Percentiles rank a stretch among this genome's conserved stretches.
phyloP scores from a whole-genome alignment of 495 filamentous ascomycete species.

The Chaetomium cochliodes region DNA sequence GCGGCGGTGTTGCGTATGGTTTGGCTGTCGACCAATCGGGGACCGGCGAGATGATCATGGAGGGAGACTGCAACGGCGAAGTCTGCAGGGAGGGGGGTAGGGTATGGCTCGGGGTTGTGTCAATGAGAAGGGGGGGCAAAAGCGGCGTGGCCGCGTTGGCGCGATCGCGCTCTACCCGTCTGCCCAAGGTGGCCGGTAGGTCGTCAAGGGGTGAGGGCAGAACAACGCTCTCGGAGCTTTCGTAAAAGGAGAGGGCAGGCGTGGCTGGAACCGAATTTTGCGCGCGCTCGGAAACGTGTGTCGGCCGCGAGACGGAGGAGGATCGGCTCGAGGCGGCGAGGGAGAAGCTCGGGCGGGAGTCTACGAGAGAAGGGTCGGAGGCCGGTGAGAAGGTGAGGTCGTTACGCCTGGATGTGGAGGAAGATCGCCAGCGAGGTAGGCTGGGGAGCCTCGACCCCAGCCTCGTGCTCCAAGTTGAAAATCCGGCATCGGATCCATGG shows the following conservation, averaged over 20 bases:
- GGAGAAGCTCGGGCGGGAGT: conserved; percentile 42
- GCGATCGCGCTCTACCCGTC: conserved; percentile 56
- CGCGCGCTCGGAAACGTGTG: conserved; percentile 47
- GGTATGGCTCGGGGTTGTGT: conserved; percentile 35
- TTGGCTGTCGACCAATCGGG: conserved; percentile 32
- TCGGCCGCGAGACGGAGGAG: conserved; percentile 64
- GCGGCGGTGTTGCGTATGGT: conserved; percentile 65
- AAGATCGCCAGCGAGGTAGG: conserved; percentile 64
- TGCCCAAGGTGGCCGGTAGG: conserved; percentile 53
- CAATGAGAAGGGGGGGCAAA: conserved; percentile 73
- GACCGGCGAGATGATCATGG: conserved; percentile 40
- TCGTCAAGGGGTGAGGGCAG: conserved; percentile 56
- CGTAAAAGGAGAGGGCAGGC: conserved; percentile 64
- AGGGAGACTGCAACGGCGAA: conserved; percentile 82
- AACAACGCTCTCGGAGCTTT: conserved; percentile 52
- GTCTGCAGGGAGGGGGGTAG: conserved; percentile 50
- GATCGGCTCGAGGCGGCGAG: conserved; percentile 61
- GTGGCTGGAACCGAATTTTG: conserved; percentile 62
- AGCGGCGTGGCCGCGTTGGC: conserved; percentile 74
- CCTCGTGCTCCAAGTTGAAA: conserved; percentile 63
- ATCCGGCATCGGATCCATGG: conserved; percentile 62
- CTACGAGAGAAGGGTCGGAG: conserved; percentile 47
- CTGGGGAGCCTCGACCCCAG: conserved; percentile 71
- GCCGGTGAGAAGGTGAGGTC: conserved; percentile 48
- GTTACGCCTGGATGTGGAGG: conserved; percentile 52